Evolutionary conservation across 23 red algal genomes (phyloP).

Genomic region (Gracilaria vermiculophylla): DNA sequence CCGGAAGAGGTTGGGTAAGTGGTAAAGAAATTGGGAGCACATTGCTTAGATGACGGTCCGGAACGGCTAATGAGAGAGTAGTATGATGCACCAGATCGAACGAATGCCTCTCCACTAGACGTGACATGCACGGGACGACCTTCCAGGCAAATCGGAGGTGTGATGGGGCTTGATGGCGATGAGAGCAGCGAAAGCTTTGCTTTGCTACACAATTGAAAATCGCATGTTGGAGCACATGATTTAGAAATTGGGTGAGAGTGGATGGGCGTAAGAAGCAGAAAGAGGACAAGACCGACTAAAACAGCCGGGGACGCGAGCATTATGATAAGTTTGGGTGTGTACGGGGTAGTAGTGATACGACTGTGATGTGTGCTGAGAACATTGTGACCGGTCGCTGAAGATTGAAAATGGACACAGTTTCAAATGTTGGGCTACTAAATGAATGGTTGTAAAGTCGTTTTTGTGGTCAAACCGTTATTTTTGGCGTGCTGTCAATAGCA

Average conservation of each 20-base stretch:
- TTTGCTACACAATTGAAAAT: background rate
- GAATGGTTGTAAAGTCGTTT: no score
- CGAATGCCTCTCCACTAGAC: background rate
- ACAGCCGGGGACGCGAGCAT: background rate
- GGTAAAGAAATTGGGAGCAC: background rate
- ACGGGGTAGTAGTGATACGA: no score
- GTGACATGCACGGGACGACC: background rate
- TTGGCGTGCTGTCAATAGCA: no score
- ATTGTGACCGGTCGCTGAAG: no score
- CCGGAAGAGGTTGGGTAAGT: background rate
- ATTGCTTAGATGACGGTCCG: background rate
- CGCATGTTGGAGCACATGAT: background rate
- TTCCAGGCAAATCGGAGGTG: background rate
- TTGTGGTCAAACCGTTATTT: no score
- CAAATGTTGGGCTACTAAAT: no score
- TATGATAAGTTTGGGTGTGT: no score
- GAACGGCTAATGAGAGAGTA: background rate
- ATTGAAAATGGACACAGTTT: no score
- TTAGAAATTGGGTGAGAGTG: background rate
- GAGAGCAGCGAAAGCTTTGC: background rate
- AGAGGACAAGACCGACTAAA: background rate
- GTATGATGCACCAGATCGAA: constrained; percentile 5
- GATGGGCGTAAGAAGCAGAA: background rate
- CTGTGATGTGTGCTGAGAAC: no score
- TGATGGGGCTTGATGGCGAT: background rate